A percentile compares a stretch with the other conserved stretches of the same genome.
Evolutionary conservation across 2,329 filamentous ascomycete species (phyloP).

Genomic region (Ceratocystis cubensis): DNA sequence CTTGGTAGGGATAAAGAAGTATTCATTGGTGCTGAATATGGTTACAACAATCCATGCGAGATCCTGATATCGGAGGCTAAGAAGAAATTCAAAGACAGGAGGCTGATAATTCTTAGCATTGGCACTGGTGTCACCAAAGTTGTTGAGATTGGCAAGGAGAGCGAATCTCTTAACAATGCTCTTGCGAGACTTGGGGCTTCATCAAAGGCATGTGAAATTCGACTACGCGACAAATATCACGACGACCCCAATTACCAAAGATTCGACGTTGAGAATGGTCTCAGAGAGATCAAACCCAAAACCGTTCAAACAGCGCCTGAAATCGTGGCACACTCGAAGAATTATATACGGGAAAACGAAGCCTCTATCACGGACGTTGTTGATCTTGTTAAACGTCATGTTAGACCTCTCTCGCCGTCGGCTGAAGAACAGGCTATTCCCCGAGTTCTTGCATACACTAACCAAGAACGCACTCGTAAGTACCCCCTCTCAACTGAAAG

Average conservation of each 20-base stretch:
- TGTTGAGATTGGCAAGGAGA: conserved; percentile 15
- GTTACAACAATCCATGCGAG: conserved; percentile 28
- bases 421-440: too few relatives aligned
- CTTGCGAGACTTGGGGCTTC: background rate
- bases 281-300: background rate
- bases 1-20: conserved; percentile 22
- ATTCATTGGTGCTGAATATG: conserved; percentile 27
- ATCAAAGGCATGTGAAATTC: background rate
- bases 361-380: fast-evolving
- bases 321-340: too few relatives aligned
- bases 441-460: fast-evolving
- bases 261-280: conserved; percentile 26
- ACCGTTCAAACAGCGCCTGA: fast-evolving
- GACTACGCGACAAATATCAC: conserved; percentile 21
- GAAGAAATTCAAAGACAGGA: too few relatives aligned
- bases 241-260: conserved; percentile 23
- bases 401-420: fast-evolving
- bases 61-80: conserved; percentile 26
- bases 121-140: conserved; percentile 25
- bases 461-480: too few relatives aligned
- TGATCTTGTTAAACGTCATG: too few relatives aligned
- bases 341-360: too few relatives aligned
- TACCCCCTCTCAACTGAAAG: too few relatives aligned
- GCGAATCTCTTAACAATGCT: fast-evolving
- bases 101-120: conserved; percentile 24